Evolutionary conservation across 2,329 filamentous ascomycete genomes (phyloP).

Genomic region (Claviceps humidiphila): DNA sequence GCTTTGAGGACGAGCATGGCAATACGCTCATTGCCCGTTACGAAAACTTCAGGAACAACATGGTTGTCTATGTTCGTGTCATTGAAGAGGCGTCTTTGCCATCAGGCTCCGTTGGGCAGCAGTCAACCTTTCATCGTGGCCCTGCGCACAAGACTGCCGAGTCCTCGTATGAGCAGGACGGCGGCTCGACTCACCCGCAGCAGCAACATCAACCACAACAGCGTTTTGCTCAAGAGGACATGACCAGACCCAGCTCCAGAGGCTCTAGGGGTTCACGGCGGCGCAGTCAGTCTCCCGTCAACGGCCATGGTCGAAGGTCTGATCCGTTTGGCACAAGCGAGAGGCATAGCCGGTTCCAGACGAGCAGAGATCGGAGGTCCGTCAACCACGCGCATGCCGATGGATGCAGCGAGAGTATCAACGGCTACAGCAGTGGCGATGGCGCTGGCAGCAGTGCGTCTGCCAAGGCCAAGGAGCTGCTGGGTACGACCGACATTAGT

Average conservation of each 20-base stretch:
- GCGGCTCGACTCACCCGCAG: slow-evolving; percentile 23
- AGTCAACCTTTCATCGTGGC: slow-evolving; percentile 29
- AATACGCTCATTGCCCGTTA: slow-evolving; percentile 90
- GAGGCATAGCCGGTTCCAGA: slow-evolving; percentile 58
- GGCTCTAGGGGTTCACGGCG: slow-evolving; percentile 59
- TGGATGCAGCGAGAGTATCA: slow-evolving; percentile 47
- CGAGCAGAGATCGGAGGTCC: slow-evolving; percentile 51
- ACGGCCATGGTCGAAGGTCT: slow-evolving; percentile 60
- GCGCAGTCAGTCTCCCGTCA: slow-evolving; percentile 65
- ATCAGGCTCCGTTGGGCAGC: slow-evolving; percentile 37
- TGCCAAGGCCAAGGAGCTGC: slow-evolving; percentile 68
- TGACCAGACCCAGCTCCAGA: slow-evolving; percentile 56
- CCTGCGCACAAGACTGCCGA: slow-evolving; percentile 27
- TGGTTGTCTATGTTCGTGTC: slow-evolving; percentile 85
- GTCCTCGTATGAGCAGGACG: slow-evolving; percentile 41
- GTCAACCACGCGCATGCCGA: slow-evolving; percentile 40
- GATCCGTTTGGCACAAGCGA: slow-evolving; percentile 49
- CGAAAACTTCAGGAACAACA: slow-evolving; percentile 87
- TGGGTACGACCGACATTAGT: slow-evolving; percentile 93
- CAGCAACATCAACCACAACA: slow-evolving; percentile 24
- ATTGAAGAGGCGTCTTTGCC: slow-evolving; percentile 45
- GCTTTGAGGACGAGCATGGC: slow-evolving; percentile 83
- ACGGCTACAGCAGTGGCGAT: slow-evolving; percentile 79
- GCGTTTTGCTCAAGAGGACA: slow-evolving; percentile 43
- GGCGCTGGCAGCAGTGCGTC: slow-evolving; percentile 60